These are phyloP conservation scores for Rusavskia elegans DNA, from an alignment of 495 filamentous ascomycete genomes.

Conservation along the genomic window DNA sequence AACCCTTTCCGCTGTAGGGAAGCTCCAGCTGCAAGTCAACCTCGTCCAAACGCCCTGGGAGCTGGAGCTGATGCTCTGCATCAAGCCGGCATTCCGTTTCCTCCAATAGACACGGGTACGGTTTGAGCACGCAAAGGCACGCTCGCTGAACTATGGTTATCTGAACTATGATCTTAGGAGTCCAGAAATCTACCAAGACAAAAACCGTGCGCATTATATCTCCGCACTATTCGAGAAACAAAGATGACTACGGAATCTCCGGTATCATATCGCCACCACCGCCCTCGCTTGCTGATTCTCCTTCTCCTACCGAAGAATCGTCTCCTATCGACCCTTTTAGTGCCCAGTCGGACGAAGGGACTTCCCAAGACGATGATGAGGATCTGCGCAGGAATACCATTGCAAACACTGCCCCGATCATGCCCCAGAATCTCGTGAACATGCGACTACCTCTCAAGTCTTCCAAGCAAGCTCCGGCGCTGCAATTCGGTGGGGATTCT, in stretches of 20 bases:
- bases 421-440: background rate
- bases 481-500: background rate
- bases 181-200: slow-evolving; percentile 59
- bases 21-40: background rate
- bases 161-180: slow-evolving; percentile 9
- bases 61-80: background rate
- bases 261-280: slow-evolving; percentile 2
- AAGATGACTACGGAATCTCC: slow-evolving; percentile 2
- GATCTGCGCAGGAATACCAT: slow-evolving; percentile 4
- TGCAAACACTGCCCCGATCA: slow-evolving; percentile 1
- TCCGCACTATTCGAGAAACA: slow-evolving; percentile 11
- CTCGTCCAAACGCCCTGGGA: background rate
- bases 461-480: slow-evolving; percentile 7
- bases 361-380: slow-evolving; percentile 1
- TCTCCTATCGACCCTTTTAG: slow-evolving; percentile 10
- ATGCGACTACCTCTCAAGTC: slow-evolving; percentile 6
- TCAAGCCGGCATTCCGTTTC: slow-evolving; percentile 7
- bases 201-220: slow-evolving; percentile 75
- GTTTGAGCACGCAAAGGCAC: background rate
- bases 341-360: slow-evolving; percentile 5
- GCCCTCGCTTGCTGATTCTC: slow-evolving; percentile 1
- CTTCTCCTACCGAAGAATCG: background rate
- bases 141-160: background rate
- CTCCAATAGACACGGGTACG: slow-evolving; percentile 13
- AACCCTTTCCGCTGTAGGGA: slow-evolving; percentile 38